These are phyloP conservation scores for Sphagnum magellanicum DNA, from an alignment of 228 moss, liverwort and hornwort genomes.

Conservation along the genomic window DNA sequence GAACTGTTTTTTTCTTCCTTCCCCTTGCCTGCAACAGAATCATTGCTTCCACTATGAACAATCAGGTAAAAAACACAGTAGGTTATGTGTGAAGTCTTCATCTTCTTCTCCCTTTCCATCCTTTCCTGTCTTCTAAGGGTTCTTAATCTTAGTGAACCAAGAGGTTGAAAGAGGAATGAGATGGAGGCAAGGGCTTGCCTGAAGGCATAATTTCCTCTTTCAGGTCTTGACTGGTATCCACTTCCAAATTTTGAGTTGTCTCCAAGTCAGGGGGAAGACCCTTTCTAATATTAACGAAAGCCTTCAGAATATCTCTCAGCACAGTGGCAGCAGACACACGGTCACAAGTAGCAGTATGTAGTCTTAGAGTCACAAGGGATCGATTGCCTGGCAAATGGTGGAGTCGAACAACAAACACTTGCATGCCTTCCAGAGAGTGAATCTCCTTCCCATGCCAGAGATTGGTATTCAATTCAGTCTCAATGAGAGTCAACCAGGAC, in stretches of 20 bases:
- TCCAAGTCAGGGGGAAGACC: constrained; percentile 15
- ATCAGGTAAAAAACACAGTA: too few species aligned
- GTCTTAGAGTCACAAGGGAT: constrained; percentile 63
- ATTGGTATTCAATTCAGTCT: constrained; percentile 76
- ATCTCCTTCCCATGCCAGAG: constrained; percentile 55
- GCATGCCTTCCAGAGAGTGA: constrained; percentile 45
- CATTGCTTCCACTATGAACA: not conserved
- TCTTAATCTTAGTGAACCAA: too few species aligned
- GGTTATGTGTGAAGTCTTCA: too few species aligned
- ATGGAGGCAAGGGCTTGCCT: too few species aligned
- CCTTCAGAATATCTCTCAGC: constrained; percentile 52
- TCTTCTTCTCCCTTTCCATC: too few species aligned
- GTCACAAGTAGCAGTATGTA: constrained; percentile 95
- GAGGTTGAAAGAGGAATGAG: too few species aligned
- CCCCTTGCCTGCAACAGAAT: constrained; percentile 7
- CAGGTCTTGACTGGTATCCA: constrained; percentile 4
- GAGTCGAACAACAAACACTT: constrained; percentile 69
- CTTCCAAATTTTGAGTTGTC: constrained; percentile 6
- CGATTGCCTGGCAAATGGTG: constrained; percentile 45
- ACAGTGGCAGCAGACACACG: constrained; percentile 77
- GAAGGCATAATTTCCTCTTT: too few species aligned
- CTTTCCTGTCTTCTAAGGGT: too few species aligned
- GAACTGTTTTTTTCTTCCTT: constrained; percentile 14
- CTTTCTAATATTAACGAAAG: constrained; percentile 24
- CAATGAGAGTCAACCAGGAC: constrained; percentile 63